These are phyloP conservation scores for Yarrowia sp. DNA, from an alignment of 805 yeast genomes.

Conservation along the genomic window DNA sequence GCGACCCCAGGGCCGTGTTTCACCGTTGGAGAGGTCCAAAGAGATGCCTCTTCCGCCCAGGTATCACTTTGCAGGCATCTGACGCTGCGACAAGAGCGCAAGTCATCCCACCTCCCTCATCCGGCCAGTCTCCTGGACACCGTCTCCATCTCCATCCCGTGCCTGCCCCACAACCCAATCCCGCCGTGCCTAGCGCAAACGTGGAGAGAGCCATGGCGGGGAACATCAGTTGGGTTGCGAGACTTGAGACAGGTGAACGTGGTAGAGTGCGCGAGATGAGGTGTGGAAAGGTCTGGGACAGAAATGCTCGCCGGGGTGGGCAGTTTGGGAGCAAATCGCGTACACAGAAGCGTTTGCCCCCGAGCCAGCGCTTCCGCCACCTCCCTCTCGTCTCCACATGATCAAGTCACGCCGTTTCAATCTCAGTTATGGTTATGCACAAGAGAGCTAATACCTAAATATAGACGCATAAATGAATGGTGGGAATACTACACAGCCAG, in stretches of 20 bases:
- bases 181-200: not conserved
- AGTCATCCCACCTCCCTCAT: not conserved
- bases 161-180: slow-evolving; percentile 4
- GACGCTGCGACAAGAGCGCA: too few species aligned
- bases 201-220: not conserved
- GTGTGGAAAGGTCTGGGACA: too few species aligned
- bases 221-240: not conserved
- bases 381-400: not conserved
- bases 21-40: too few species aligned
- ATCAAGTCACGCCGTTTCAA: slow-evolving; percentile 1
- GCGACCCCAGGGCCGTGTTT: not conserved
- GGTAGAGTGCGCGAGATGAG: too few species aligned
- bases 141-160: not conserved
- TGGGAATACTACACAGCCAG: not conserved
- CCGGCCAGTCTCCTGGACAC: not conserved
- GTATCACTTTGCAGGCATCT: too few species aligned
- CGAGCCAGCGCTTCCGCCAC: not conserved
- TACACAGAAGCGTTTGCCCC: too few species aligned
- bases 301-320: too few species aligned
- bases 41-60: too few species aligned
- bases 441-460: not conserved
- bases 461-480: not conserved
- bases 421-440: not conserved
- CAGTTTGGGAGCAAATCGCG: too few species aligned
- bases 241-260: not conserved